A percentile compares a stretch with the other conserved stretches of the same genome.
Conservation (phyloP, 345 rosid species). For the Eucalyptus camaldulensis region DNA sequence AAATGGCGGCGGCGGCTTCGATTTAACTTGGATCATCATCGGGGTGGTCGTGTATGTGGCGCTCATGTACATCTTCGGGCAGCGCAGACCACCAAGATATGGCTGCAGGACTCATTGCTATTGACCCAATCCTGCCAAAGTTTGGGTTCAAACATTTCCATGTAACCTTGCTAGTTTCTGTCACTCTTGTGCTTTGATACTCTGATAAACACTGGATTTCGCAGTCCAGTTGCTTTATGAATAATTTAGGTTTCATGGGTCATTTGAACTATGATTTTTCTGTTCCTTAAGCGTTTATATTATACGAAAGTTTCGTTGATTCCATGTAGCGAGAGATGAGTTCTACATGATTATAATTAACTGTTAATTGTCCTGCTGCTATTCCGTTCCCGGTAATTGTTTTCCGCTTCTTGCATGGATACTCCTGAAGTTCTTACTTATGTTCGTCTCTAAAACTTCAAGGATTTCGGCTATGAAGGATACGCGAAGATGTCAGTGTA, state of each 20-base stretch:
- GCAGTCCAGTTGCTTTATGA: background rate
- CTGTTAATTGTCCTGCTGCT: background rate
- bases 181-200: background rate
- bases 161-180: background rate
- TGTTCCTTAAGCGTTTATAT: background rate
- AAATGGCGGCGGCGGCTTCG: background rate
- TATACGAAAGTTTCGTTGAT: background rate
- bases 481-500: background rate
- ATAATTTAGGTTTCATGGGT: background rate
- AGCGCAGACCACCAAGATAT: background rate
- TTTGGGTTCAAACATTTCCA: background rate
- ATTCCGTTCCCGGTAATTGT: background rate
- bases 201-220: background rate
- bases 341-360: background rate
- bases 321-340: background rate
- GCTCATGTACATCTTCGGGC: constrained; percentile 17
- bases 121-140: background rate
- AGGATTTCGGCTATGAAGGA: background rate
- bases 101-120: constrained; percentile 5
- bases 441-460: background rate
- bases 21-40: constrained; percentile 4
- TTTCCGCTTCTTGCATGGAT: background rate
- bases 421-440: background rate
- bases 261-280: background rate
- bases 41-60: constrained; percentile 21